Base-by-base conservation (phyloP, 2,329 filamentous ascomycete genomes). In the Fusarium nisikadoi region DNA sequence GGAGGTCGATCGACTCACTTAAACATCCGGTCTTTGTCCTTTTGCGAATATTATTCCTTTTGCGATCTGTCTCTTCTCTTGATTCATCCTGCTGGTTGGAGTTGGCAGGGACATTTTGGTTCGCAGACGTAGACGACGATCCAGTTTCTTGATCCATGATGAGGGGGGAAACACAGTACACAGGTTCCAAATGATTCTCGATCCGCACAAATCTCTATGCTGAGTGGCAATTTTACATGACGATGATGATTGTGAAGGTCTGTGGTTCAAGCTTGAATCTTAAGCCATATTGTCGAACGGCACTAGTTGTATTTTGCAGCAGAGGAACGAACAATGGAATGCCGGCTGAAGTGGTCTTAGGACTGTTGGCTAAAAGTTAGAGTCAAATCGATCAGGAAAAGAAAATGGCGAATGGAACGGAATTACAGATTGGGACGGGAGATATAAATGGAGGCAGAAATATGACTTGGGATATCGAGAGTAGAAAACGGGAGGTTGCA, bases 1-100 rank as follows among this genome's bases (percentile, higher is more conserved):
- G 39, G 36, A 20, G 52, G 20, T 38, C 41, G n/a, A 31, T 20
- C 23, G 60, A 86, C 92, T 81, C 87, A 94, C 92, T 98, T 68
- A 97, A 83, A 80, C 95, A 98, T 19, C 95, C 95, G 5, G 95
- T 97, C 84, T 98, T 98, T 56, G 95, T 97, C 76, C 95, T 87
- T 80, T 91, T 94, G 75, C 89, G 88, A 27, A 84, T 81, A 23
- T 85, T 80, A 6, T 82, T 75, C 75, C 86, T 88, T 74, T 86
- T 88, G 27, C 81, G 78, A 56, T 81, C 81, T n/a, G 79, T 75
- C 50, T 85, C 84, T 16, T 84, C 84, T 31, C 82, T 80, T 17
- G 80, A 81, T 58, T 79, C 81, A 72, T 80, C 64, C 78, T 79
- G 80, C 31, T 80, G 79, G 8, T 79, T 72, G 36, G 81, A 76